Evolutionary conservation across 192 early-diverging fungal species (phyloP).

Genomic region (Spinellus fusiger): DNA sequence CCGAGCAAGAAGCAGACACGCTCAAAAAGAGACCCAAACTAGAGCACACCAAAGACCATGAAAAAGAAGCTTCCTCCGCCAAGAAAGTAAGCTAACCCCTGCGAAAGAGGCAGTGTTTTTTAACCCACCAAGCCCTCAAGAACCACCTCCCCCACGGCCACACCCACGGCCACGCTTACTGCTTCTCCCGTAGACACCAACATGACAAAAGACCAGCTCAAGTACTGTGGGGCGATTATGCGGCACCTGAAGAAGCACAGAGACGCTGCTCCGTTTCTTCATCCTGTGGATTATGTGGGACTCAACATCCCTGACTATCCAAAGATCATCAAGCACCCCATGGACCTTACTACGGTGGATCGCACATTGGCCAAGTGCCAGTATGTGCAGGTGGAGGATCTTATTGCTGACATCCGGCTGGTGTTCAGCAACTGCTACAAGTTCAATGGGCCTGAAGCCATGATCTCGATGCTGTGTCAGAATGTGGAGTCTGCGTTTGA

Average conservation of each 20-base stretch:
- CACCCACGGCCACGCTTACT: slow-evolving; percentile 12
- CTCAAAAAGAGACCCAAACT: neutral
- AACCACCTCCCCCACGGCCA: slow-evolving; percentile 15
- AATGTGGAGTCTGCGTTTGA: slow-evolving; percentile 70
- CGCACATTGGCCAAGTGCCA: slow-evolving; percentile 54
- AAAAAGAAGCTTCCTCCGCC: neutral
- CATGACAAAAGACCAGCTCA: slow-evolving; percentile 79
- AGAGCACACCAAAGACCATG: neutral
- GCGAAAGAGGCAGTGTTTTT: too few relatives aligned
- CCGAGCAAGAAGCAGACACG: neutral
- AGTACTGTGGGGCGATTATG: slow-evolving; percentile 73
- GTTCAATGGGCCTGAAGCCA: slow-evolving; percentile 73
- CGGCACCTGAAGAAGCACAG: slow-evolving; percentile 71
- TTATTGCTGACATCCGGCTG: slow-evolving; percentile 62
- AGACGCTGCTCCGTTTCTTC: slow-evolving; percentile 80
- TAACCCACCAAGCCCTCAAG: neutral
- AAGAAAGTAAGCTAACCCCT: slow-evolving; percentile 1
- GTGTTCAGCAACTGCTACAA: slow-evolving; percentile 77
- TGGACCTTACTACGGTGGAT: slow-evolving; percentile 76
- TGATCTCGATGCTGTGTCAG: slow-evolving; percentile 59
- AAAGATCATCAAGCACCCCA: slow-evolving; percentile 66
- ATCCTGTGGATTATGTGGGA: slow-evolving; percentile 71
- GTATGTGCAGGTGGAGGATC: slow-evolving; percentile 61
- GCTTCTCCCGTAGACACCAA: slow-evolving; percentile 20
- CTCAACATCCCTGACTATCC: slow-evolving; percentile 79